Evolutionary conservation across 169 alveolate genomes (phyloP).

Genomic region (Cryptosporidium viatorum): DNA sequence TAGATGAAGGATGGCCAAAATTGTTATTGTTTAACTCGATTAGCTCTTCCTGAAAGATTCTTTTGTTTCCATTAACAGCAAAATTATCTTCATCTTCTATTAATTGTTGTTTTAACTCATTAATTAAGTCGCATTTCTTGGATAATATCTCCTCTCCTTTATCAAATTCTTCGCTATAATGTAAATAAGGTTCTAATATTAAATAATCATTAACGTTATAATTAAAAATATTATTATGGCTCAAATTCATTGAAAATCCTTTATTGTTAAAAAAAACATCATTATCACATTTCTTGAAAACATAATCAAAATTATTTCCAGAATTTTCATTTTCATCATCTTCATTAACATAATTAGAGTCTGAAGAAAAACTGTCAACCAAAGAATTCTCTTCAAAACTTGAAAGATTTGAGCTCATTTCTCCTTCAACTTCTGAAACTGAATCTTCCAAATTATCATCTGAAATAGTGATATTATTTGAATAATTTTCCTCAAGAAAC

Average conservation of each 20-base stretch:
- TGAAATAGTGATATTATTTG: not conserved
- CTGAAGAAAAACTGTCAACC: not conserved
- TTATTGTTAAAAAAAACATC: not conserved
- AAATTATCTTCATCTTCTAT: not conserved
- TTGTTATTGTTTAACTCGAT: constrained; percentile 3
- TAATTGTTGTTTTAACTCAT: not conserved
- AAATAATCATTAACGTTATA: not conserved
- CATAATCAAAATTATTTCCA: not conserved
- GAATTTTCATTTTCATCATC: not conserved
- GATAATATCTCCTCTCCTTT: not conserved
- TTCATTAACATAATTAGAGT: not conserved
- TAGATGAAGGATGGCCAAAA: constrained; percentile 51
- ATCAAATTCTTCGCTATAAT: constrained; percentile 15
- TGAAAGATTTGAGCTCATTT: not conserved
- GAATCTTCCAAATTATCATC: not conserved
- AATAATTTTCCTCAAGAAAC: constrained; percentile 1
- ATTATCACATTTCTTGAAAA: not conserved
- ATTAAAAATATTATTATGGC: not conserved
- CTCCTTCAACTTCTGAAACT: not conserved
- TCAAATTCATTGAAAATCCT: not conserved
- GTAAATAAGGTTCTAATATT: constrained; percentile 56
- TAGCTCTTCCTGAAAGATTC: constrained; percentile 4
- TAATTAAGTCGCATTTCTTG: not conserved
- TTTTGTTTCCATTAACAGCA: constrained; percentile 42
- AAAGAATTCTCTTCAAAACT: not conserved